Percentiles rank a stretch among this genome's conserved stretches.
Evolutionary conservation across 805 yeast genomes (phyloP).

Genomic region (Scheffersomyces ergatensis): DNA sequence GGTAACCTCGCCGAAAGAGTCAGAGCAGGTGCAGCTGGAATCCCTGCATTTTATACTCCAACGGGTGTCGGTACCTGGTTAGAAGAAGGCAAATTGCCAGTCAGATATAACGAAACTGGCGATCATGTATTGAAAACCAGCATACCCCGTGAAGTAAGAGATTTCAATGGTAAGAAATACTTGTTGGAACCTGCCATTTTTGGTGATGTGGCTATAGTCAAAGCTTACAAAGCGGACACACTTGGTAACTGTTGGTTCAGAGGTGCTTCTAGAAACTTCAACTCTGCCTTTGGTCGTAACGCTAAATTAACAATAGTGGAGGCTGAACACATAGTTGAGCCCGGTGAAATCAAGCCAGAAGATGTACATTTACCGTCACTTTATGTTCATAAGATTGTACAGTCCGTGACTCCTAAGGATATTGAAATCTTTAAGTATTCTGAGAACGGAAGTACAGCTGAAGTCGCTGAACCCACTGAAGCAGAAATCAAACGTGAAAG

Average conservation of each 20-base stretch:
- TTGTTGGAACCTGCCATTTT: slow-evolving; percentile 41
- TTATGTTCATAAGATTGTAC: slow-evolving; percentile 38
- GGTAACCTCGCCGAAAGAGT: slow-evolving; percentile 51
- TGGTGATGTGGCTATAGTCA: slow-evolving; percentile 50
- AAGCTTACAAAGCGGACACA: slow-evolving; percentile 47
- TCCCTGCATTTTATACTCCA: slow-evolving; percentile 49
- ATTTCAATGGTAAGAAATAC: slow-evolving; percentile 40
- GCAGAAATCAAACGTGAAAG: slow-evolving; percentile 21
- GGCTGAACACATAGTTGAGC: slow-evolving; percentile 48
- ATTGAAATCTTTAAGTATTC: slow-evolving; percentile 35
- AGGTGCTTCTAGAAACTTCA: slow-evolving; percentile 47
- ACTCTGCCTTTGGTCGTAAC: slow-evolving; percentile 44
- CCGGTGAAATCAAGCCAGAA: slow-evolving; percentile 43
- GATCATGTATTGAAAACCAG: slow-evolving; percentile 31
- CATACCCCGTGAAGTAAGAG: slow-evolving; percentile 41
- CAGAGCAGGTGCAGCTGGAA: slow-evolving; percentile 48
- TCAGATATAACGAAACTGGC: slow-evolving; percentile 34
- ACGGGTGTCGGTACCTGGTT: slow-evolving; percentile 53
- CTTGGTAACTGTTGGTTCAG: slow-evolving; percentile 48
- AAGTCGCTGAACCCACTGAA: slow-evolving; percentile 7
- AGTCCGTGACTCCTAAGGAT: slow-evolving; percentile 41
- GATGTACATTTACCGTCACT: slow-evolving; percentile 48
- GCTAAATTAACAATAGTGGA: slow-evolving; percentile 48
- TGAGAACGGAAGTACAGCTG: slow-evolving; percentile 4
- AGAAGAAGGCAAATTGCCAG: slow-evolving; percentile 46